phyloP scores from a whole-genome alignment of 2,329 filamentous ascomycete genomes.

The Didymella keratinophila region DNA sequence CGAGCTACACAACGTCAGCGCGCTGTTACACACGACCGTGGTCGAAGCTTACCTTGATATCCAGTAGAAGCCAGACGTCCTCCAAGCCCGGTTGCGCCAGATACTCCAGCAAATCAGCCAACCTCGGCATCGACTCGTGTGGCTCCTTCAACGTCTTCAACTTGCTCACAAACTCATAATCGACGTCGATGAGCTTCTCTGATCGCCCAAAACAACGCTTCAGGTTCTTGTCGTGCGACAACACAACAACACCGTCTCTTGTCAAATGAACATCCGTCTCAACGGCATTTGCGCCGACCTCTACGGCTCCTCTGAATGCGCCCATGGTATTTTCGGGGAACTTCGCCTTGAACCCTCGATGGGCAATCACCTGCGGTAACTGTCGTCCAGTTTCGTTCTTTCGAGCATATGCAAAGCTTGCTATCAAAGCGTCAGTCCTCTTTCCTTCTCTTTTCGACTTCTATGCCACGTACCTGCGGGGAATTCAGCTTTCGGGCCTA shows the following conservation, averaged over 20 bases:
- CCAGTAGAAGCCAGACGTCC: constrained; percentile 80
- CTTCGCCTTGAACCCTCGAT: constrained; percentile 78
- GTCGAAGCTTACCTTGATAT: constrained; percentile 78
- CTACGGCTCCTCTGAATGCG: constrained; percentile 76
- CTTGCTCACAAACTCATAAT: constrained; percentile 75
- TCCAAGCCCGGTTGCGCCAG: constrained; percentile 70
- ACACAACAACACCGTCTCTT: constrained; percentile 81
- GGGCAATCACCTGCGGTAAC: constrained; percentile 76
- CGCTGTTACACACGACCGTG: background rate
- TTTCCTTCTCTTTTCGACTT: background rate
- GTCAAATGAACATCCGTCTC: constrained; percentile 90
- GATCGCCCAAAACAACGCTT: constrained; percentile 83
- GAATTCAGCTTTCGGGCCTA: constrained; percentile 43
- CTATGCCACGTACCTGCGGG: constrained; percentile 34
- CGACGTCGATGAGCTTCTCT: constrained; percentile 75
- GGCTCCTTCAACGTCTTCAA: constrained; percentile 73
- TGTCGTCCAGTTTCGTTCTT: constrained; percentile 47
- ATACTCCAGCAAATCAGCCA: constrained; percentile 77
- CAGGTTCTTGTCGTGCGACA: constrained; percentile 81
- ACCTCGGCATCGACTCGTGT: constrained; percentile 73
- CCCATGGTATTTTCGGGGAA: constrained; percentile 88
- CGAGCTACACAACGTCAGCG: constrained; percentile 58
- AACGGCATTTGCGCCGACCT: constrained; percentile 78
- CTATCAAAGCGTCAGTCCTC: constrained; percentile 35
- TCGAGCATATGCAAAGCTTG: constrained; percentile 45